Percentiles rank a stretch among this genome's conserved stretches.
Evolutionary conservation across 495 filamentous ascomycete genomes (phyloP).

Genomic region (Tetracladium marchalianum): DNA sequence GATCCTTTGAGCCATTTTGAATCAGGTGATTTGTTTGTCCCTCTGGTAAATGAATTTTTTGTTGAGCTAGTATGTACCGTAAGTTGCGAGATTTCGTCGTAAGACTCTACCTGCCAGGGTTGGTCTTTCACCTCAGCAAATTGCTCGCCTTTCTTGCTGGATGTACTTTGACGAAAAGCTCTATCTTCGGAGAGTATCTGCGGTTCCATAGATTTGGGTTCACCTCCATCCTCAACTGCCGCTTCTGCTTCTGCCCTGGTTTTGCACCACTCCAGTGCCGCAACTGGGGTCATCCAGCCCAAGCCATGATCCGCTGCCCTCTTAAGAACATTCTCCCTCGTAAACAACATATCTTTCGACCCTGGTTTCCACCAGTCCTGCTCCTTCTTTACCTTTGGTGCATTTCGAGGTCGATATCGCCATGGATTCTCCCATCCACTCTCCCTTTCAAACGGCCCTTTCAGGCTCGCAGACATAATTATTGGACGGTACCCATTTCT

Average conservation of each 20-base stretch:
- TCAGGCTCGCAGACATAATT: conserved; percentile 16
- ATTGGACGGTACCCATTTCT: conserved; percentile 10
- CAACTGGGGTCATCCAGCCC: conserved; percentile 10
- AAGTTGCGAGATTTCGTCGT: not conserved
- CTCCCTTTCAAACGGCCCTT: conserved; percentile 11
- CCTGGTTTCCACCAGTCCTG: conserved; percentile 14
- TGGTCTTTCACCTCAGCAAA: not conserved
- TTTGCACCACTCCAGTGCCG: conserved; percentile 17
- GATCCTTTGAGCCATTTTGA: conserved; percentile 17
- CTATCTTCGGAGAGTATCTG: not conserved
- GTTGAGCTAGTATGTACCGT: not conserved
- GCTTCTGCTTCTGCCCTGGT: conserved; percentile 5
- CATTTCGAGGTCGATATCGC: conserved; percentile 3
- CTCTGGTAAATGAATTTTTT: not conserved
- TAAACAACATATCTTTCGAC: conserved; percentile 14
- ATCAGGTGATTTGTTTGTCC: conserved; percentile 7
- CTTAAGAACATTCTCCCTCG: conserved; percentile 14
- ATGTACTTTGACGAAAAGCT: not conserved
- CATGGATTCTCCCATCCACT: conserved; percentile 20
- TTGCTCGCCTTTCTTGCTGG: not conserved
- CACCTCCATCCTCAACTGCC: not conserved
- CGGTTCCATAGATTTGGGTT: not conserved
- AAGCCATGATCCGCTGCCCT: conserved; percentile 12
- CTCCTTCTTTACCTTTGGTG: too few species aligned
- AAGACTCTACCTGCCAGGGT: not conserved